phyloP scores from a whole-genome alignment of 805 yeast species.

The Grigorovia yakushimaensis region DNA sequence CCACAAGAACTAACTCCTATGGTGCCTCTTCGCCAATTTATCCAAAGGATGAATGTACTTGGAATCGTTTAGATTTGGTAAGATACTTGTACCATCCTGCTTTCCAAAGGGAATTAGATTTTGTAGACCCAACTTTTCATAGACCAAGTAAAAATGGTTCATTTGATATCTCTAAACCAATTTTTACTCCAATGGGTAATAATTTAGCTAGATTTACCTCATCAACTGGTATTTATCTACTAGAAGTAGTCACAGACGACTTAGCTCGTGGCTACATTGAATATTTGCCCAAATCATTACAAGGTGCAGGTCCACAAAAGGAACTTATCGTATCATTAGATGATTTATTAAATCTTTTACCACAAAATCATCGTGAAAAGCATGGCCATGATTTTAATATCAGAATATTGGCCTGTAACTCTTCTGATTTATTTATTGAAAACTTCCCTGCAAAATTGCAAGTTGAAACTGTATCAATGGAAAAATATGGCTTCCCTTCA shows the following conservation, averaged over 20 bases:
- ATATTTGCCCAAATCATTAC: conserved; percentile 44
- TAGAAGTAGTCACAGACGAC: conserved; percentile 60
- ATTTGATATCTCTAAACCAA: conserved; percentile 27
- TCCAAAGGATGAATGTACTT: conserved; percentile 63
- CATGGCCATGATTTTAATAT: conserved; percentile 30
- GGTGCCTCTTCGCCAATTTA: conserved; percentile 41
- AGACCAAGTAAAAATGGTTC: conserved; percentile 28
- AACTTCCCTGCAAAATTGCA: conserved; percentile 32
- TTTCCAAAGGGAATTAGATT: conserved; percentile 62
- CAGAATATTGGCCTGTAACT: conserved; percentile 49
- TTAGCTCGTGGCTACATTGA: conserved; percentile 45
- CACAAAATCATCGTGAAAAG: conserved; percentile 25
- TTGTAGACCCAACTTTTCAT: conserved; percentile 34
- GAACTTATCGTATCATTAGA: conserved; percentile 41
- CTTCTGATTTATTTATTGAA: conserved; percentile 44
- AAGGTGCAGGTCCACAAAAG: conserved; percentile 53
- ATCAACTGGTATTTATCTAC: conserved; percentile 57
- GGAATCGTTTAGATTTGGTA: conserved; percentile 76
- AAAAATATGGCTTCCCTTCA: conserved; percentile 18
- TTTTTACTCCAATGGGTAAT: conserved; percentile 37
- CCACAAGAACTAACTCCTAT: conserved; percentile 40
- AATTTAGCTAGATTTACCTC: conserved; percentile 41
- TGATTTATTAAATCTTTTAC: conserved; percentile 31
- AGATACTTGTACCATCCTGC: conserved; percentile 76
- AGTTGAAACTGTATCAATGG: conserved; percentile 17